Base-by-base conservation (phyloP, 164 flowering plant species). In the Vitis cinerea region DNA sequence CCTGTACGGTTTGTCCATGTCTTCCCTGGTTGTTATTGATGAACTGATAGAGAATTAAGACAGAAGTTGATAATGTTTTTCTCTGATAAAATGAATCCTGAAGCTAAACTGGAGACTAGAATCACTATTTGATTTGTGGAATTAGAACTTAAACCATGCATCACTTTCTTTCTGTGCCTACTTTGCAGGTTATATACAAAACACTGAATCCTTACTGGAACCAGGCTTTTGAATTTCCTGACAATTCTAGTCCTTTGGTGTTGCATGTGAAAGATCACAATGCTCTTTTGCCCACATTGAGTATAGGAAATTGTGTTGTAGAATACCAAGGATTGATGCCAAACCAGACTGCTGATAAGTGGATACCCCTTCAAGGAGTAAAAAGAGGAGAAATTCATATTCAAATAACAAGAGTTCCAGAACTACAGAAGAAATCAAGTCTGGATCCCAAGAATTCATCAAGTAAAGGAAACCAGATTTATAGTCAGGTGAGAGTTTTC, bases 301-400 rank as follows among this genome's bases (percentile, higher is more conserved):
- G 86, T 69, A 91, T 94, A 48, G 99, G 99, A 13, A 79, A 87
- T 63, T 94, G 98, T 71, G 85, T 85, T 9, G 97, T 94, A 9
- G 99, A 94, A 69, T 94, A 91, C 72, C 89, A 87, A 54, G 68
- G 89, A 53, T 76, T 92, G 81, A 85, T 90, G 62, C 90, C 92
- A n/a, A 94, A 94, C 67, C 78, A 89, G 73, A 80, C 74, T 82
- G 80, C 83, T 53, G 97, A 94, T 74, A 91, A 92, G 73, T 94
- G 99, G 98, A 91, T 94, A 81, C 99, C 99, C 12, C 96, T 94
- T 29, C 97, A 92, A 83, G 92, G 92, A 57, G 99, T 92, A 49
- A 92, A 74, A 66, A 84, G 80, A 66, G 99, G 99, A 17, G 99
- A 94, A 78, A 89, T 94, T 55, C 99, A 86, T 71, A 63, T 94